Percentiles rank a stretch among this genome's conserved stretches.
These are phyloP conservation scores for Chrysanthemum makinoi DNA, from an alignment of 129 eudicot species.

Conservation along the genomic window DNA sequence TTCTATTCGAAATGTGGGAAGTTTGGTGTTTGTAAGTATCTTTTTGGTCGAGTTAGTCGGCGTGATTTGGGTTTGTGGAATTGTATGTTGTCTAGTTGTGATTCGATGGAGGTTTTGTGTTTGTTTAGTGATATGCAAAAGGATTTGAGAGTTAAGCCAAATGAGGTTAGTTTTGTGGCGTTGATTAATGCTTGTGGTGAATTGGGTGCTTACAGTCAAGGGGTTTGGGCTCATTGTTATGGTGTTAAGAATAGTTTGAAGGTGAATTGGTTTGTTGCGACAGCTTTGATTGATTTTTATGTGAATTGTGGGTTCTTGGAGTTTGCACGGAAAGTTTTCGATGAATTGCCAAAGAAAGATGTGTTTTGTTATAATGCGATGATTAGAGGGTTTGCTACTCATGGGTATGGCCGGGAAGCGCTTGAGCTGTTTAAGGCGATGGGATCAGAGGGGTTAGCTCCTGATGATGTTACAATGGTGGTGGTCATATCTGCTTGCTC, in stretches of 20 bases:
- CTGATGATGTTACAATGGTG: conserved; percentile 65
- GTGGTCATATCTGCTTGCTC: conserved; percentile 64
- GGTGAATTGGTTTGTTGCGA: conserved; percentile 50
- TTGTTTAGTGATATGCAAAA: conserved; percentile 57
- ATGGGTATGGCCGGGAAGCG: conserved; percentile 56
- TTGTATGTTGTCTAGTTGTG: conserved; percentile 51
- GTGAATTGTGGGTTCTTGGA: conserved; percentile 57
- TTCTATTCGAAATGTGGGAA: conserved; percentile 61
- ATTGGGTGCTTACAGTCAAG: conserved; percentile 67
- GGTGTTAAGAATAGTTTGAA: conserved; percentile 37
- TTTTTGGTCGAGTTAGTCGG: conserved; percentile 42
- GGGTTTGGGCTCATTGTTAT: conserved; percentile 67
- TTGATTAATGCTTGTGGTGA: conserved; percentile 61
- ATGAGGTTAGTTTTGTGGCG: conserved; percentile 65
- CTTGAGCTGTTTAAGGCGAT: conserved; percentile 44
- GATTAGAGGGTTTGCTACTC: conserved; percentile 64
- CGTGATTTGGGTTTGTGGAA: conserved; percentile 80
- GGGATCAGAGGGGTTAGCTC: conserved; percentile 43
- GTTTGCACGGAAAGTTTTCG: conserved; percentile 48
- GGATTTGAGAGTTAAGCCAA: conserved; percentile 40
- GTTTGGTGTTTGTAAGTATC: conserved; percentile 43
- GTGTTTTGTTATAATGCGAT: conserved; percentile 63
- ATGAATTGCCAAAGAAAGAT: conserved; percentile 50
- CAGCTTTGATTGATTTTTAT: conserved; percentile 57
- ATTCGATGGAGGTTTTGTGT: conserved; percentile 50